phyloP scores from a whole-genome alignment of 2,329 filamentous ascomycete species.

The Trichophyton rubrum region DNA sequence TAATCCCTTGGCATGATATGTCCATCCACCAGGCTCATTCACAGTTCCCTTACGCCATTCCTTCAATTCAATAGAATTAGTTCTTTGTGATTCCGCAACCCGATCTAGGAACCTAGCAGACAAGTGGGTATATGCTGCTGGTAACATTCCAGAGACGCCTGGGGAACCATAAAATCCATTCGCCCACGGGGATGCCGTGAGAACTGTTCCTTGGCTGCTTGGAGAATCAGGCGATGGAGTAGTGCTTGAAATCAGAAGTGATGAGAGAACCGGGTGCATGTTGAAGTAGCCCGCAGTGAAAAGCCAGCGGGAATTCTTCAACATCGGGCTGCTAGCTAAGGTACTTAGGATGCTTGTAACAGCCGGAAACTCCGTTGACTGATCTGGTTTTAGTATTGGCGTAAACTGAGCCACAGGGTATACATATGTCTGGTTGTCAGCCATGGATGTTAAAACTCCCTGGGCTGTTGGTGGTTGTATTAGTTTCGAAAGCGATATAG shows the following conservation, averaged over 20 bases:
- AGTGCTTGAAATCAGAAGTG: constrained; percentile 62
- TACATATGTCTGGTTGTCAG: constrained; percentile 54
- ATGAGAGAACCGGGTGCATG: constrained; percentile 71
- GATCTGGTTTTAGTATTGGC: constrained; percentile 63
- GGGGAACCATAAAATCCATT: constrained; percentile 90
- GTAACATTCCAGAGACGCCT: constrained; percentile 79
- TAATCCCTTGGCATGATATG: constrained; percentile 92
- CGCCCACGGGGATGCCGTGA: constrained; percentile 83
- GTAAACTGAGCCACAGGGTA: constrained; percentile 84
- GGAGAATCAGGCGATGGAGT: constrained; percentile 22
- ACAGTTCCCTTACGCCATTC: constrained; percentile 83
- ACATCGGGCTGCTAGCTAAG: constrained; percentile 48
- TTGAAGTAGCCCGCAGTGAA: constrained; percentile 99
- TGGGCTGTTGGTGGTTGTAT: constrained; percentile 42
- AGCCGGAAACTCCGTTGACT: constrained; percentile 78
- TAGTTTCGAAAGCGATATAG: constrained; percentile 52
- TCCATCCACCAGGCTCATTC: constrained; percentile 75
- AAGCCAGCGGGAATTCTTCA: constrained; percentile 67
- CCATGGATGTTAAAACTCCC: constrained; percentile 19
- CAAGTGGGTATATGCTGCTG: constrained; percentile 82
- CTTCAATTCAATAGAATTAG: constrained; percentile 55
- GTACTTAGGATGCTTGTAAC: constrained; percentile 61
- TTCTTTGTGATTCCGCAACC: constrained; percentile 41
- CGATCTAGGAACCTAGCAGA: constrained; percentile 65
- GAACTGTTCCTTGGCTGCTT: constrained; percentile 56